Base-by-base conservation (phyloP, 2,329 filamentous ascomycete genomes). In the Aspergillus ibericus region DNA sequence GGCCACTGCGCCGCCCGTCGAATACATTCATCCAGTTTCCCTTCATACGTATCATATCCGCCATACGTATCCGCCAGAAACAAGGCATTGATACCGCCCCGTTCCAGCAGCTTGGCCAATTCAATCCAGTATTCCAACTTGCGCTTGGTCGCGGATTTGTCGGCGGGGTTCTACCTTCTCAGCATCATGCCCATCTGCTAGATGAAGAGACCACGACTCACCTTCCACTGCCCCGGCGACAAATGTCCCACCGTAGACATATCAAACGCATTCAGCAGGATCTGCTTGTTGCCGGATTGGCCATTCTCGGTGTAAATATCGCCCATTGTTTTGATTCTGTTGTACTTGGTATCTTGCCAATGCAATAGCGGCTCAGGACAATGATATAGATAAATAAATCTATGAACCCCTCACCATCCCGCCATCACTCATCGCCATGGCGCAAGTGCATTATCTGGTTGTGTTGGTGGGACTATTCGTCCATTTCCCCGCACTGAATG, bases 11-110 rank as follows among this genome's bases (percentile, higher is more conserved):
- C 84, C 0, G 84, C 85, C 22, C 84, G 76, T 1, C 84, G 78
- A 60, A 88, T 86, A 64, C 83, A 86, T 55, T 85, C 82, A 62
- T 87, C 84, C 2, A 86, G 68, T 27, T 80, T 85, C 0, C 79
- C 80, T 58, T 86, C 80, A 58, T 88, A 88, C 0, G 83, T 87
- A 63, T 88, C 85, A 58, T 88, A 84, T 0, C 83, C 85, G 1
- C 85, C 85, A 53, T 87, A 87, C 0, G 85, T 88, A 64, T 89
- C 87, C 0, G 87, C 87, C 4, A 89, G 77, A 67, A 88, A 88
- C 4, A 89, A 70, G 0, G 85, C 84, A 59, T 87, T 88, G 72
- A 89, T 85, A 6, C 82, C 82, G 3, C 85, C 86, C 10, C 80
- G 76, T 57, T 89, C 86, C 1, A 88, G 76, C 0, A 88, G 69